phyloP scores from a whole-genome alignment of 805 yeast species.

The Candida vaughaniae region DNA sequence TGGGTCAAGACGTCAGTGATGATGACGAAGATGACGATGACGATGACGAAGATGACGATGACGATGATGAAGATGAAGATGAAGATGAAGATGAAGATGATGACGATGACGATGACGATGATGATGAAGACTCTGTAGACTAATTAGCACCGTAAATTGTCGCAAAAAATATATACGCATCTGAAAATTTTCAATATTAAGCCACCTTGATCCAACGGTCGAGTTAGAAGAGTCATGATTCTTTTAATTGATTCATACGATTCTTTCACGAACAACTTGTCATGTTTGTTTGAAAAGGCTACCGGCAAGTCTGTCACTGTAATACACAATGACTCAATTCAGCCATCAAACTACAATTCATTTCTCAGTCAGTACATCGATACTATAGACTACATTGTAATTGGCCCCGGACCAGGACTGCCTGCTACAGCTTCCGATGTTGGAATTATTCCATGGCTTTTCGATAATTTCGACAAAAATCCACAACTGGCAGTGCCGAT shows the following conservation, averaged over 20 bases:
- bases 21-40: conserved; percentile 72
- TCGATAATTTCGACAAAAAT: conserved; percentile 13
- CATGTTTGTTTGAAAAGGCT: conserved; percentile 55
- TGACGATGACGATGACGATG: conserved; percentile 47
- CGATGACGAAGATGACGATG: conserved; percentile 54
- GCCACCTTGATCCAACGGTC: background rate
- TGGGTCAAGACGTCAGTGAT: conserved; percentile 64
- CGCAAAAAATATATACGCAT: background rate
- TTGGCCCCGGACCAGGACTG: conserved; percentile 98
- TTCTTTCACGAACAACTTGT: conserved; percentile 86
- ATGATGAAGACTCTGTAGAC: conserved; percentile 19
- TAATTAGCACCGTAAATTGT: background rate
- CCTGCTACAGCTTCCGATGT: conserved; percentile 64
- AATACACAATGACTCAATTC: conserved; percentile 61
- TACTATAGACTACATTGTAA: conserved; percentile 68
- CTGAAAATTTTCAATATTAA: background rate
- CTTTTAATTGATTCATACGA: conserved; percentile 90
- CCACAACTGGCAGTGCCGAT: conserved; percentile 49
- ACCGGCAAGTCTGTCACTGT: conserved; percentile 51
- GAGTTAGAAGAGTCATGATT: conserved; percentile 34
- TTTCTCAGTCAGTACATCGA: conserved; percentile 45
- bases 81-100: conserved; percentile 56
- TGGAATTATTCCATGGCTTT: conserved; percentile 70
- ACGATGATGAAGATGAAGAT: conserved; percentile 26
- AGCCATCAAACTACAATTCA: conserved; percentile 24